Evolutionary conservation across 2,329 filamentous ascomycete genomes (phyloP).

Genomic region (Exophiala dermatitidis): DNA sequence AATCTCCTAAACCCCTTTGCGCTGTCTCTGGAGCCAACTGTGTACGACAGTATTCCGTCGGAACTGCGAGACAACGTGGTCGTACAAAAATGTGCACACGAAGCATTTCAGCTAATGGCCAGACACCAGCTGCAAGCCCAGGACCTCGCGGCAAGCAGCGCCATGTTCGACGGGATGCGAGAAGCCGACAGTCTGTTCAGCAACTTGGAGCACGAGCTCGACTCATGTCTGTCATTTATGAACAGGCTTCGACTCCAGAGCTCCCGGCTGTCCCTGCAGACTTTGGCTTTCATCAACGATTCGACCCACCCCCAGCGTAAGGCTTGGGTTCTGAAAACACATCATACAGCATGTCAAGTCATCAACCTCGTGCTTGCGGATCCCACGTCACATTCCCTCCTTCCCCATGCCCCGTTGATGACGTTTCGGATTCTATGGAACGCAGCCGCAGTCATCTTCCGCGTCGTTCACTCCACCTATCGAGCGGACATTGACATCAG

Average conservation of each 20-base stretch:
- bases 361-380: slow-evolving; percentile 1
- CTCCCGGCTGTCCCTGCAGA: neutral
- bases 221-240: neutral
- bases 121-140: too few species aligned
- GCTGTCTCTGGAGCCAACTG: too few species aligned
- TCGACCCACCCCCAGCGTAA: neutral
- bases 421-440: neutral
- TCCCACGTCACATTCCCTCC: neutral
- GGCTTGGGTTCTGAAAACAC: neutral
- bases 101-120: too few species aligned
- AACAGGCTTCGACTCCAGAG: slow-evolving; percentile 1
- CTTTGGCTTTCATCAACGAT: slow-evolving; percentile 2
- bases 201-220: neutral
- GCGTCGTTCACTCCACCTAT: slow-evolving; percentile 1
- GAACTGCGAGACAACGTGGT: too few species aligned
- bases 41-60: too few species aligned
- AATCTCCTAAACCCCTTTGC: too few species aligned
- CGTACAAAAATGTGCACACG: too few species aligned
- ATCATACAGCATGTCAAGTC: neutral
- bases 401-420: slow-evolving; percentile 2
- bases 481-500: neutral
- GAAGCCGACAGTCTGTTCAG: neutral
- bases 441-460: slow-evolving; percentile 4
- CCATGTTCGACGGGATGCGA: slow-evolving; percentile 1
- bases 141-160: too few species aligned